Evolutionary conservation across 2,329 filamentous ascomycete species (phyloP).

Genomic region (Colletotrichum sp.): DNA sequence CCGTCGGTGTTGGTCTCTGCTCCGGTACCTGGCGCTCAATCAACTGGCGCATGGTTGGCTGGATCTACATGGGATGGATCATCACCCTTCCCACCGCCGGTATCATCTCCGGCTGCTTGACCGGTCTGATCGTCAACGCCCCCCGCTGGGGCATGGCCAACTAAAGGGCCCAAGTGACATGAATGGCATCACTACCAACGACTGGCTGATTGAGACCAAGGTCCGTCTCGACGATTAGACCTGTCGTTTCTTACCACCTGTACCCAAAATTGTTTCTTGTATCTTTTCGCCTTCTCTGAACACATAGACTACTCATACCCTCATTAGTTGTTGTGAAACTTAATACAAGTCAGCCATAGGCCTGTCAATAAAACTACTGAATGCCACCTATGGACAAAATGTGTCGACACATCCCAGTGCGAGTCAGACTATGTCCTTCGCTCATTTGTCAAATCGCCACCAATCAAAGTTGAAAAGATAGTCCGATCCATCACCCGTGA

Average conservation of each 20-base stretch:
- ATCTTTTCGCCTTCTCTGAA: not conserved
- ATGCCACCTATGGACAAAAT: not conserved
- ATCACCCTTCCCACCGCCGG: slow-evolving; percentile 50
- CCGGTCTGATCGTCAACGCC: slow-evolving; percentile 64
- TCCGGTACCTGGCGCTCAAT: slow-evolving; percentile 57
- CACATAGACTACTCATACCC: slow-evolving; percentile 9
- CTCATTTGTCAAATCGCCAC: not conserved
- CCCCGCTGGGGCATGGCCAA: slow-evolving; percentile 44
- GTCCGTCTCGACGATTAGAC: not conserved
- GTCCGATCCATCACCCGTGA: not conserved
- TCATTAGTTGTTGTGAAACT: not conserved
- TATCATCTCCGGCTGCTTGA: slow-evolving; percentile 58
- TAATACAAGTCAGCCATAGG: not conserved
- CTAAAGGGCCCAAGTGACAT: not conserved
- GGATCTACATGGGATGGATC: slow-evolving; percentile 59
- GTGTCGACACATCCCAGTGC: fast-evolving
- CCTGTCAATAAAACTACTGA: not conserved
- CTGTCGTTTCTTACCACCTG: not conserved
- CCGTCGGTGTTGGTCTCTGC: slow-evolving; percentile 61
- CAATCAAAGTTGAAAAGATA: not conserved
- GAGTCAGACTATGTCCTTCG: not conserved
- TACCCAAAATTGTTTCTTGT: not conserved
- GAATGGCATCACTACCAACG: not conserved
- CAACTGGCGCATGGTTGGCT: slow-evolving; percentile 61
- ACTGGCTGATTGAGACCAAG: not conserved